Base-by-base conservation (phyloP, 2,329 filamentous ascomycete genomes). In the Apiospora pterosperma region DNA sequence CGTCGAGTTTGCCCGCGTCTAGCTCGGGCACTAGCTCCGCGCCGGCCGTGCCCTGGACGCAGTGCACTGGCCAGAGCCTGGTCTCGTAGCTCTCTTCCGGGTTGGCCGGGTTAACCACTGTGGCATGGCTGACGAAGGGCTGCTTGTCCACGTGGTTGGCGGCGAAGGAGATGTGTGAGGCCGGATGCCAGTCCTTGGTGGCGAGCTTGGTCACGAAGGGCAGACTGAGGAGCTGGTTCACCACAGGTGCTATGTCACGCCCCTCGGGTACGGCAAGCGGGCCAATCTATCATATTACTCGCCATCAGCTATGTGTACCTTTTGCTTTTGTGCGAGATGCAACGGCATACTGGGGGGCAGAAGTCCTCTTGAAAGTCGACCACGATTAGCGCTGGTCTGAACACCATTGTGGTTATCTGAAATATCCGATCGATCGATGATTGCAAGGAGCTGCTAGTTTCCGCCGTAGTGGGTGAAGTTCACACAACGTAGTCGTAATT, bases 341-440 rank as follows among this genome's bases (percentile, higher is more conserved):
- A n/a, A n/a, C 5, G 2, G 6, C 89, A 80, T 80, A 96, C 93
- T 14, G 94, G 93, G 65, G 92, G 92, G 77, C 93, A 97, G 77
- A 97, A 98, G 80, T 98, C 95, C 77, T 97, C 91, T 78, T 98
- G 96, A 74, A 97, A 84, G 77, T 97, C 94, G 62, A 97, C 90
- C 12, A 97, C 85, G 59, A 97, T 78, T 28, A 88, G 78, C 2
- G 85, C 85, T 4, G 85, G 82, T 61, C 60, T 28, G 39, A 62
- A 48, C 19, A 23, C 38, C 39, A 48, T 42, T 12, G n/a, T 42
- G 59, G 25, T 60, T 1, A 16, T 10, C 8, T 28, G 36, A 11
- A 25, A 14, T 16, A 16, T 19, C 12, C 16, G 25, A 31, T 16
- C 16, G 14, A 31, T 6, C 5, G 16, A n/a, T n/a, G n/a, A n/a